Evolutionary conservation across 441 rosid species (phyloP).

Genomic region (Raphanus hybrid): DNA sequence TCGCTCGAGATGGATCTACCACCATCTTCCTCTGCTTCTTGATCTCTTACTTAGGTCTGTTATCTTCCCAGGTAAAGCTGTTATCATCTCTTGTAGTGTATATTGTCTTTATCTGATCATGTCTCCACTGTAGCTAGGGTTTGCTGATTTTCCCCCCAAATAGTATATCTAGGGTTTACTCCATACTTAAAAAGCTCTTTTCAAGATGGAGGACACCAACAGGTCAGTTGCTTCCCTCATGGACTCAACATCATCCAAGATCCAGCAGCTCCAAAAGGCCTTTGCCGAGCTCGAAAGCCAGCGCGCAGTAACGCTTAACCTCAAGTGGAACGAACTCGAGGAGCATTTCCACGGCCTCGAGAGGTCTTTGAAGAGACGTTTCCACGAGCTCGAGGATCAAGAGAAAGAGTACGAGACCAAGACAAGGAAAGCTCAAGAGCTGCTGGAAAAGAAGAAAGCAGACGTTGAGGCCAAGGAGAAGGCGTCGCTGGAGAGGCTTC

Average conservation of each 20-base stretch:
- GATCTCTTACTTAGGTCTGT: not conserved
- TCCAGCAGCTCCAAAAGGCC: conserved; percentile 97
- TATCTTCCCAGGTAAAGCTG: not conserved
- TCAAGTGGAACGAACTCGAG: conserved; percentile 97
- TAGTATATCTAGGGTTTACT: too few relatives aligned
- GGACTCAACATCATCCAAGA: conserved; percentile 88
- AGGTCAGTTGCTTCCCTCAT: conserved; percentile 77
- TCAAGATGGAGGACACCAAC: conserved; percentile 70
- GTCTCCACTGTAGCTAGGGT: conserved; percentile 5
- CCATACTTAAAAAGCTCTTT: conserved; percentile 18
- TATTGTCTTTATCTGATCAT: not conserved
- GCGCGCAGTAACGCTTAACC: conserved; percentile 80
- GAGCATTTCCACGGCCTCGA: conserved; percentile 98
- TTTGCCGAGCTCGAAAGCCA: conserved; percentile 98
- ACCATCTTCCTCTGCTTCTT: not conserved
- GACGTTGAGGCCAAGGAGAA: conserved; percentile 84
- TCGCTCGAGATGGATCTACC: not conserved
- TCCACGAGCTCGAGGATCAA: conserved; percentile 94
- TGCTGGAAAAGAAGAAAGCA: conserved; percentile 74
- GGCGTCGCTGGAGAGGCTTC: conserved; percentile 73
- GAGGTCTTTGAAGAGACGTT: conserved; percentile 94
- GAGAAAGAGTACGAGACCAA: conserved; percentile 79
- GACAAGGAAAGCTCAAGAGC: conserved; percentile 75
- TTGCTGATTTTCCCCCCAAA: not conserved
- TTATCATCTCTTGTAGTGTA: not conserved